Base-by-base conservation (phyloP, 2,329 filamentous ascomycete genomes). In the Thielaviopsis musarum region DNA sequence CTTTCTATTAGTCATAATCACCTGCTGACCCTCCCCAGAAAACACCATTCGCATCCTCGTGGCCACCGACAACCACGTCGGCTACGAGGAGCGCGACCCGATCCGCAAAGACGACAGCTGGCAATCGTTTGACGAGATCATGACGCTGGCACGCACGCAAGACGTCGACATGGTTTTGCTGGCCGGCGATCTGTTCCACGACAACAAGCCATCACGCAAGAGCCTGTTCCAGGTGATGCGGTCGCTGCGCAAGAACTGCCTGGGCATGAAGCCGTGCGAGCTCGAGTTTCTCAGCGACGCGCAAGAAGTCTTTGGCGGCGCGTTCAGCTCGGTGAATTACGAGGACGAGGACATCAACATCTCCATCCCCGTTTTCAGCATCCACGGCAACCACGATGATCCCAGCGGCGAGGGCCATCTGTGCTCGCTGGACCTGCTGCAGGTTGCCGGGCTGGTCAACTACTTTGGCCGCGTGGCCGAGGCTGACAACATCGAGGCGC, bases 121-220 rank as follows among this genome's bases (percentile, higher is more conserved):
- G 91, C 86, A 84, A 69, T 89, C 86, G 2, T 98, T 98, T 73
- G 87, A 98, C 69, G 93, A 98, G 71, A 83, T 96, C 63, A 89
- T 98, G 86, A 85, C 83, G 64, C 73, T 97, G 51, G 93, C 91
- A 21, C 88, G 85, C 67, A 82, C 84, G 38, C 79, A 85, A 68
- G 93, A 98, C 80, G 81, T 98, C 64, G 93, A 98, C 71, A 97
- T 98, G 93, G 87, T 98, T 0, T 78, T 98, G 1, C 82, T 98
- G 4, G 91, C 86, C 2, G 93, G 93, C 54, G 93, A 98, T 69
- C 79, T 98, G 1, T 98, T 98, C 69, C 94, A 98, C 69, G 91
- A 98, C 66, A 98, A 98, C 71, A 95, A 95, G 67, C 94, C 93
- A 2, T 96, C 90, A 6, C 82, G 93, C 62, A 95, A 96, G 68